Conservation (phyloP, 441 rosid species). For the Adansonia rubrostipa region DNA sequence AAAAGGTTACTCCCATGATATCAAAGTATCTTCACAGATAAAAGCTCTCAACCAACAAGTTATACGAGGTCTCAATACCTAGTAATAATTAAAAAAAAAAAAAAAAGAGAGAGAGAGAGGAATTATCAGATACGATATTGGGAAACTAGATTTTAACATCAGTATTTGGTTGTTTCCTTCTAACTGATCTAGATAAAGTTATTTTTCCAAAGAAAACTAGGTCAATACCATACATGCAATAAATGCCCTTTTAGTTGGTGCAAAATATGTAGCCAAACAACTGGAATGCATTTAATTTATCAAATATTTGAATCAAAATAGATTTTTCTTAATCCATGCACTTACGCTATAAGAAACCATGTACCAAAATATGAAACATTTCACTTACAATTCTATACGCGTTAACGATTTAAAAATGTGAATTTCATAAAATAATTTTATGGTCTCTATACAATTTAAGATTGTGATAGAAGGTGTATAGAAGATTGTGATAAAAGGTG, state of each 20-base stretch:
- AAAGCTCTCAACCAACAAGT: slow-evolving; percentile 24
- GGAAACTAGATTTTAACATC: not conserved
- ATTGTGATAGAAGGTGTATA: no score
- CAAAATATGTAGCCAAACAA: not conserved
- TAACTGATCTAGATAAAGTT: no score
- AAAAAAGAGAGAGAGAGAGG: not conserved
- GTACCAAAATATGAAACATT: not conserved
- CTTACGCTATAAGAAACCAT: not conserved
- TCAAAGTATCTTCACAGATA: not conserved
- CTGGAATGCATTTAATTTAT: not conserved
- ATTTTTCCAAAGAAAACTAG: not conserved
- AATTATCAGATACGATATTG: not conserved
- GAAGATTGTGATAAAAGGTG: no score
- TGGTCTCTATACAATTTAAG: no score
- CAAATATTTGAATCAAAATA: not conserved
- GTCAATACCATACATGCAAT: not conserved
- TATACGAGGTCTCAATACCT: slow-evolving; percentile 14
- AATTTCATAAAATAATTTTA: no score
- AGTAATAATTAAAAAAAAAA: not conserved
- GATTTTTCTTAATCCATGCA: not conserved
- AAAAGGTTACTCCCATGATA: slow-evolving; percentile 34
- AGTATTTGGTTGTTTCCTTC: no score
- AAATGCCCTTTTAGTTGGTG: no score
- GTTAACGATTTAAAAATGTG: no score
- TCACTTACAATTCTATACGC: no score